These are phyloP conservation scores for Zasmidium angulare DNA, from an alignment of 2,329 filamentous ascomycete species.

Conservation along the genomic window DNA sequence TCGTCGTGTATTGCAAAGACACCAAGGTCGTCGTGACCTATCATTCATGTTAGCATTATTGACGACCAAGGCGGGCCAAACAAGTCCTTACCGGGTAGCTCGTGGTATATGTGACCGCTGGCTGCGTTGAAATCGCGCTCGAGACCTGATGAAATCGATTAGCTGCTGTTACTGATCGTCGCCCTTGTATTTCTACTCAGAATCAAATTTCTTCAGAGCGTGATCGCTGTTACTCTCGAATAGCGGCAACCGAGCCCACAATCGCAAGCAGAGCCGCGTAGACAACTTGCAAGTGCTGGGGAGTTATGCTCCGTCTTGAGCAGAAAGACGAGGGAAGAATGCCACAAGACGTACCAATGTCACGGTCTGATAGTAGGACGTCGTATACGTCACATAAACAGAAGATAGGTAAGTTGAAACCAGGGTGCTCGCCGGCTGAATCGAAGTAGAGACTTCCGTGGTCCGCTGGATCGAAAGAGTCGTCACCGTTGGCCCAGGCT, in stretches of 20 bases:
- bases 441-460: too few relatives aligned
- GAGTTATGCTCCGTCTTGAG: too few relatives aligned
- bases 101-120: background rate
- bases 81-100: background rate
- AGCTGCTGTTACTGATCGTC: too few relatives aligned
- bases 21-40: background rate
- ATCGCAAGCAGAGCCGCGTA: too few relatives aligned
- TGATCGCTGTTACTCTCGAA: too few relatives aligned
- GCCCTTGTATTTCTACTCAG: too few relatives aligned
- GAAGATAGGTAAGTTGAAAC: too few relatives aligned
- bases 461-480: background rate
- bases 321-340: too few relatives aligned
- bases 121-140: background rate
- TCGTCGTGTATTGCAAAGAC: background rate
- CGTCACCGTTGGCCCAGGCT: background rate
- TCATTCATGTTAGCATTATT: background rate
- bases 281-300: too few relatives aligned
- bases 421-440: too few relatives aligned
- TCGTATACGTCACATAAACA: background rate
- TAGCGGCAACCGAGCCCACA: too few relatives aligned
- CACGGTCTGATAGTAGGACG: background rate
- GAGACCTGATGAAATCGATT: background rate
- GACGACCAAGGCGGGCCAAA: background rate
- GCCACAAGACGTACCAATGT: background rate
- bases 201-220: too few relatives aligned